Conservation (phyloP, 1,139 yeast genomes). For the Blastobotrys illinoisensis region DNA sequence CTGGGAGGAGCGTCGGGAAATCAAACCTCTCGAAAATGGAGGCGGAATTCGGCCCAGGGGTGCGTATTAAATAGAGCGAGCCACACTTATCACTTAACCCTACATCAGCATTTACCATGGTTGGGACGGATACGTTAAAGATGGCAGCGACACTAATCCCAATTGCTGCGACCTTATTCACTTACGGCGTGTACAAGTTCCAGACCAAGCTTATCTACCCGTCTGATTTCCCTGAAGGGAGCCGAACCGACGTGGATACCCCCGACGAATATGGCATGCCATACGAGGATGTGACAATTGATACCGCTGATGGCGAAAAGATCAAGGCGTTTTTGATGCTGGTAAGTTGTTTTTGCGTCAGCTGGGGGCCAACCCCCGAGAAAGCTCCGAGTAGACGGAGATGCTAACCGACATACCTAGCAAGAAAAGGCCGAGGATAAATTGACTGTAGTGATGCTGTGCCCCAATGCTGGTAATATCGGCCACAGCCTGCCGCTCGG, state of each 20-base stretch:
- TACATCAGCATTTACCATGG: neutral
- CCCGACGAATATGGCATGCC: slow-evolving; percentile 71
- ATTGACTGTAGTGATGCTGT: slow-evolving; percentile 70
- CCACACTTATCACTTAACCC: neutral
- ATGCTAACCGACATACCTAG: neutral
- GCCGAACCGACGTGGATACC: slow-evolving; percentile 63
- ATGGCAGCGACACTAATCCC: slow-evolving; percentile 14
- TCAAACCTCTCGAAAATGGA: neutral
- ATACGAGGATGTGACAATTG: slow-evolving; percentile 55
- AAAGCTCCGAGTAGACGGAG: too few species aligned
- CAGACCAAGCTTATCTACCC: slow-evolving; percentile 79
- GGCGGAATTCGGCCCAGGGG: neutral
- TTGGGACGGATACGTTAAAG: neutral
- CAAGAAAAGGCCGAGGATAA: neutral
- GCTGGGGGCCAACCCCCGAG: neutral
- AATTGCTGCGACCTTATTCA: slow-evolving; percentile 13
- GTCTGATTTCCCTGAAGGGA: slow-evolving; percentile 69
- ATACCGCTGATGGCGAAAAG: slow-evolving; percentile 61
- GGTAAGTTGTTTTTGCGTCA: neutral
- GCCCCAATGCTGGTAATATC: slow-evolving; percentile 96
- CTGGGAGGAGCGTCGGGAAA: neutral
- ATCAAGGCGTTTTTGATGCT: slow-evolving; percentile 45
- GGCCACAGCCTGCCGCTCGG: slow-evolving; percentile 89
- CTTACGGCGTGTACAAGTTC: slow-evolving; percentile 53
- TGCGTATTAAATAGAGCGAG: neutral